Conservation (phyloP, 768 basidiomycete species). For the Pulveroboletus sp. region DNA sequence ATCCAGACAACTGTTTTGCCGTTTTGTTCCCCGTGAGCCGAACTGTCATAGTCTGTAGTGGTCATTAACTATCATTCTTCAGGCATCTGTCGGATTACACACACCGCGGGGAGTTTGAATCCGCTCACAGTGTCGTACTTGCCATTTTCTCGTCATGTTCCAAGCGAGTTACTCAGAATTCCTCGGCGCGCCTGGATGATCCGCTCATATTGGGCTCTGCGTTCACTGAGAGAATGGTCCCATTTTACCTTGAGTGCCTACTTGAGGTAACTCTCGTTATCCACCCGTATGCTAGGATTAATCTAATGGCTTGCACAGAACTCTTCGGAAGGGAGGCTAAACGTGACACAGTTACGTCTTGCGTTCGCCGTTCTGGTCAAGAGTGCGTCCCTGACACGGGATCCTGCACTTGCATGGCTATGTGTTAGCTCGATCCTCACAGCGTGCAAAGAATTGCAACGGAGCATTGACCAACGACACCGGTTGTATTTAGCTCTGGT, state of each 20-base stretch:
- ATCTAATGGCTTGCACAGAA: constrained; percentile 40
- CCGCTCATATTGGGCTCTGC: constrained; percentile 20
- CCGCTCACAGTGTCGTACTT: constrained; percentile 79
- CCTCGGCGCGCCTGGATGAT: constrained; percentile 4
- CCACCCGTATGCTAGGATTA: neutral
- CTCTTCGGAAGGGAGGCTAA: constrained; percentile 56
- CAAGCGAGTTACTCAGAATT: constrained; percentile 27
- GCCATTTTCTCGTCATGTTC: constrained; percentile 65
- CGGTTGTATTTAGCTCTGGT: constrained; percentile 62
- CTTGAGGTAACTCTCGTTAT: constrained; percentile 50
- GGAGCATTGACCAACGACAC: constrained; percentile 34
- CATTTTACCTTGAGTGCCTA: constrained; percentile 68
- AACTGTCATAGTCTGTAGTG: neutral
- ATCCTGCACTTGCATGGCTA: constrained; percentile 57
- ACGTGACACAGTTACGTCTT: constrained; percentile 59
- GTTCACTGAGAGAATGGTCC: constrained; percentile 56
- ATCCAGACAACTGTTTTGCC: constrained; percentile 55
- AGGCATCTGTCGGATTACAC: constrained; percentile 57
- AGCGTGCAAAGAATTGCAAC: constrained; percentile 34
- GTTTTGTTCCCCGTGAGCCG: constrained; percentile 60
- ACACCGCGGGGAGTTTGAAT: constrained; percentile 78
- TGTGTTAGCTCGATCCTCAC: constrained; percentile 56
- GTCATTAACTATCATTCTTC: neutral
- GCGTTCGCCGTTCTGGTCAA: constrained; percentile 71
- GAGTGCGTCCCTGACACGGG: constrained; percentile 45